Conservation (phyloP, 2,329 filamentous ascomycete species). For the Alternaria triticimaculans region DNA sequence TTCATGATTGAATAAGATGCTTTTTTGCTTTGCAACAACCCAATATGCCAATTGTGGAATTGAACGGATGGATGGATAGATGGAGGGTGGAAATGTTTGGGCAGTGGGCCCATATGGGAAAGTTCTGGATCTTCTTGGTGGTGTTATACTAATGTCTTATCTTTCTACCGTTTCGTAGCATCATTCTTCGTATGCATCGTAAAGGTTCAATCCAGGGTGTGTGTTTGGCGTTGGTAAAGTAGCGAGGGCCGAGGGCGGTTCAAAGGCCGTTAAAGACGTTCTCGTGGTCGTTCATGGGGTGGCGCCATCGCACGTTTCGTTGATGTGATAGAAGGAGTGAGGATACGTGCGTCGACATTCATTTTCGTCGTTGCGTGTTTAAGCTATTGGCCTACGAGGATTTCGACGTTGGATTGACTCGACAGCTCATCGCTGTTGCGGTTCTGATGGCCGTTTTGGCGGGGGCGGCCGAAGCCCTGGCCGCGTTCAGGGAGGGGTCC, state of each 20-base stretch:
- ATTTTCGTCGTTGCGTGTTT: slow-evolving; percentile 14
- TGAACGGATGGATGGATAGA: background rate
- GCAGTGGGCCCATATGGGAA: background rate
- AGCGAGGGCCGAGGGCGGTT: slow-evolving; percentile 30
- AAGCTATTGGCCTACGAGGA: slow-evolving; percentile 65
- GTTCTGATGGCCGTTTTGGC: slow-evolving; percentile 67
- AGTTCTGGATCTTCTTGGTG: slow-evolving; percentile 35
- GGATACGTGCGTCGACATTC: slow-evolving; percentile 26
- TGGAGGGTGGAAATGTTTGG: no score
- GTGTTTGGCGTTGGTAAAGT: background rate
- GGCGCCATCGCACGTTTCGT: slow-evolving; percentile 30
- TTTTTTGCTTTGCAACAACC: background rate
- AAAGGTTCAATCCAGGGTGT: slow-evolving; percentile 39
- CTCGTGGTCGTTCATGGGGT: slow-evolving; percentile 27
- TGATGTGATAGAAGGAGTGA: slow-evolving; percentile 24
- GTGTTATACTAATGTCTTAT: slow-evolving; percentile 16
- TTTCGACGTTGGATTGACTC: slow-evolving; percentile 65
- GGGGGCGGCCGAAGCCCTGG: slow-evolving; percentile 61
- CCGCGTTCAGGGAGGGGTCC: slow-evolving; percentile 67
- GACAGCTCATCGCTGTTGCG: slow-evolving; percentile 70
- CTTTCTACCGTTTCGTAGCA: slow-evolving; percentile 49
- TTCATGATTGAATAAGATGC: background rate
- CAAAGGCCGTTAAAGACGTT: slow-evolving; percentile 41
- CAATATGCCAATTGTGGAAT: background rate
- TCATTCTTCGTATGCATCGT: slow-evolving; percentile 52